Conservation (phyloP, 2,329 filamentous ascomycete species). For the Hansfordia pulvinata region DNA sequence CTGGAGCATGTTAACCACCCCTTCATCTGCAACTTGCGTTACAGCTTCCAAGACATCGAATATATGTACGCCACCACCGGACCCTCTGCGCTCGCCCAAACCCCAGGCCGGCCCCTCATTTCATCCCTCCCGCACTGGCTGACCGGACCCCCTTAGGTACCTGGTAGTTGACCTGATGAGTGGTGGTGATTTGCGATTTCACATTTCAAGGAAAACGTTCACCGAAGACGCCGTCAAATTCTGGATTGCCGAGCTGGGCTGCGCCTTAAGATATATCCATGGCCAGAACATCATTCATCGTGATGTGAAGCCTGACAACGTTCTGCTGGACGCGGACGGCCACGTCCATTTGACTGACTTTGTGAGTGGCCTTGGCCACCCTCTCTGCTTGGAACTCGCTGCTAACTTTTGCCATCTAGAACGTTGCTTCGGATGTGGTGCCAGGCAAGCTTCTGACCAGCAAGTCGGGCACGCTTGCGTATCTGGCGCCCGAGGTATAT, state of each 20-base stretch:
- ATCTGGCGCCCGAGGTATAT: slow-evolving; percentile 92
- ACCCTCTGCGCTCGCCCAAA: too few relatives aligned
- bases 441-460: slow-evolving; percentile 75
- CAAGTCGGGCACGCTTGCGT: slow-evolving; percentile 92
- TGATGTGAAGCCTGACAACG: slow-evolving; percentile 87
- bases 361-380: slow-evolving; percentile 37
- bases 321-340: slow-evolving; percentile 73
- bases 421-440: slow-evolving; percentile 88
- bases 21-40: slow-evolving; percentile 95
- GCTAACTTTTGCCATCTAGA: slow-evolving; percentile 38
- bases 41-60: slow-evolving; percentile 98
- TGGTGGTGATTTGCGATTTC: slow-evolving; percentile 89
- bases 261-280: slow-evolving; percentile 79
- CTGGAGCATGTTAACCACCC: slow-evolving; percentile 95
- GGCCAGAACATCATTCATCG: slow-evolving; percentile 78
- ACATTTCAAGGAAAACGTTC: slow-evolving; percentile 95
- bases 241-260: slow-evolving; percentile 91
- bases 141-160: slow-evolving; percentile 74
- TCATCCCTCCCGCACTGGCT: slow-evolving; percentile 8
- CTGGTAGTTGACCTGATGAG: slow-evolving; percentile 97
- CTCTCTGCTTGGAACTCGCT: slow-evolving; percentile 17
- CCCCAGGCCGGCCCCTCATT: background rate
- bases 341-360: slow-evolving; percentile 98
- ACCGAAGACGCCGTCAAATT: slow-evolving; percentile 95
- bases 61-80: slow-evolving; percentile 70